Percentiles rank a stretch among this genome's conserved stretches.
phyloP scores from a whole-genome alignment of 2,329 filamentous ascomycete species.

The Epichloe gansuensis region DNA sequence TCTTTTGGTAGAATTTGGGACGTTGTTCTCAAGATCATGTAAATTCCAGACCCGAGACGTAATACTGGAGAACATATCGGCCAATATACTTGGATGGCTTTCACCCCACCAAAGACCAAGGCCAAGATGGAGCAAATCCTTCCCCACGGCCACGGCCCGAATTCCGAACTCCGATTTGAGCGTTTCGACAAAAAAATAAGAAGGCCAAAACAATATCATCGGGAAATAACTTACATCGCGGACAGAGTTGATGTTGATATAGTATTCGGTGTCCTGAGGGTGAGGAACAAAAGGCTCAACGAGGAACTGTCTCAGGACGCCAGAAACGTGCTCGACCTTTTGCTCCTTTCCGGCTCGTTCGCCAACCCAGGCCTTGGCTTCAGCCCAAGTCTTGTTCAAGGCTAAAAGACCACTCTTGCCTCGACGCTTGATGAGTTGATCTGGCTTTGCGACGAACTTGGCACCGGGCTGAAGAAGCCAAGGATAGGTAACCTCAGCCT shows the following conservation, averaged over 20 bases:
- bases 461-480: constrained; percentile 76
- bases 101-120: not conserved
- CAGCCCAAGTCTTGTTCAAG: constrained; percentile 93
- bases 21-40: too few species aligned
- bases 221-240: constrained; percentile 70
- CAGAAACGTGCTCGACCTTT: constrained; percentile 83
- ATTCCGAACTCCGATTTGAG: not conserved
- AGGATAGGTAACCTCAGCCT: constrained; percentile 92
- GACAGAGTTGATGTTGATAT: constrained; percentile 99
- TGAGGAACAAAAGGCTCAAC: constrained; percentile 98
- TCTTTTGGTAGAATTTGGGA: not conserved
- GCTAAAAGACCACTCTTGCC: constrained; percentile 96
- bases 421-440: constrained; percentile 99
- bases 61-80: not conserved
- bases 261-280: constrained; percentile 92
- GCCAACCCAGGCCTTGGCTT: constrained; percentile 89
- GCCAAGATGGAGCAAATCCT: not conserved
- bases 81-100: not conserved
- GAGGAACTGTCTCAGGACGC: constrained; percentile 85
- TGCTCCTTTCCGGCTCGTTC: constrained; percentile 84
- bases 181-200: not conserved
- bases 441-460: constrained; percentile 97
- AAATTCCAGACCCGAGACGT: too few species aligned
- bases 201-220: constrained; percentile 11
- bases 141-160: not conserved